Percentiles rank a stretch among this genome's conserved stretches.
phyloP scores from a whole-genome alignment of 495 filamentous ascomycete genomes.

The Neurospora sublineolata region DNA sequence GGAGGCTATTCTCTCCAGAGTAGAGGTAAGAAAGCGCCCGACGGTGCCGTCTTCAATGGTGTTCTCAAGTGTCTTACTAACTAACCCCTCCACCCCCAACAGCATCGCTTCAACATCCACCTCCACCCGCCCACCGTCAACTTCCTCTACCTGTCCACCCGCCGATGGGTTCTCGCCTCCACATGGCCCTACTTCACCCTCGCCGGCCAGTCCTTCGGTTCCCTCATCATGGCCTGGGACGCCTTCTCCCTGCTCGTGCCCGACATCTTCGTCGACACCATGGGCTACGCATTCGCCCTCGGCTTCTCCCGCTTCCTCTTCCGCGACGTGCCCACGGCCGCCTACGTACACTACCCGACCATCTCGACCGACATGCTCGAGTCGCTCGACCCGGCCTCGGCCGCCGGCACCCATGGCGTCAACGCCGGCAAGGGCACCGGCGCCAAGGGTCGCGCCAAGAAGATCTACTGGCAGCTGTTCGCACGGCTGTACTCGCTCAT shows the following conservation, averaged over 20 bases:
- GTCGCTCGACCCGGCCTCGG: slow-evolving; percentile 53
- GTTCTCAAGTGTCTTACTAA: background rate
- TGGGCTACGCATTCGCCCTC: slow-evolving; percentile 91
- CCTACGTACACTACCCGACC: slow-evolving; percentile 96
- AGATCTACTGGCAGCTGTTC: slow-evolving; percentile 76
- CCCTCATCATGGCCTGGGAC: slow-evolving; percentile 75
- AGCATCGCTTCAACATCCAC: slow-evolving; percentile 85
- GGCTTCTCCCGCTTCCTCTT: slow-evolving; percentile 77
- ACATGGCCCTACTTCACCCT: slow-evolving; percentile 91
- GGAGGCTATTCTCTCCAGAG: slow-evolving; percentile 60
- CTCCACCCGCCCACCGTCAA: slow-evolving; percentile 73
- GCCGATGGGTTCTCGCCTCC: slow-evolving; percentile 69
- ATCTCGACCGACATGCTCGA: slow-evolving; percentile 97
- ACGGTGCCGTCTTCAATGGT: background rate
- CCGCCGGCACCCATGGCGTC: slow-evolving; percentile 55
- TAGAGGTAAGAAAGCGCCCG: slow-evolving; percentile 41
- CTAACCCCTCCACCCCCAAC: background rate
- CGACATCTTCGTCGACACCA: slow-evolving; percentile 92
- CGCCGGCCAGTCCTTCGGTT: slow-evolving; percentile 84
- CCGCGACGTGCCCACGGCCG: slow-evolving; percentile 66
- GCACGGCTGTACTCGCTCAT: slow-evolving; percentile 69
- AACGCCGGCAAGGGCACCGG: slow-evolving; percentile 74
- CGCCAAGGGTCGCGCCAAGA: slow-evolving; percentile 53
- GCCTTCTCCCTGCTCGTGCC: slow-evolving; percentile 87
- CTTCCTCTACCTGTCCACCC: slow-evolving; percentile 81